A percentile compares a stretch with the other conserved stretches of the same genome.
These are phyloP conservation scores for Erythrophleum fordii DNA, from an alignment of 306 rosid genomes.

Conservation along the genomic window DNA sequence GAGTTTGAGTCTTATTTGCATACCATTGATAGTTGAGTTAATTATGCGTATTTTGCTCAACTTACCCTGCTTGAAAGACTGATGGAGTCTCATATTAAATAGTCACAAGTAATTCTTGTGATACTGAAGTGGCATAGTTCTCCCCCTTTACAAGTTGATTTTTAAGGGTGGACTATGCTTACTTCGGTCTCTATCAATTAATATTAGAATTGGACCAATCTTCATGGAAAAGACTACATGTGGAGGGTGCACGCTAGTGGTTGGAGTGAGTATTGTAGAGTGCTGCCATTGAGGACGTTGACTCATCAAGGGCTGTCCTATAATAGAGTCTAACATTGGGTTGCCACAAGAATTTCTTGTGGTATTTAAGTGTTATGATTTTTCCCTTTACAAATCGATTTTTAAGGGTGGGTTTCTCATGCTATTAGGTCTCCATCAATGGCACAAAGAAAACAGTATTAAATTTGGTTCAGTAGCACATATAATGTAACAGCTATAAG, in stretches of 20 bases:
- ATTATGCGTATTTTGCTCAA: constrained; percentile 17
- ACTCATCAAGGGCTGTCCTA: not conserved
- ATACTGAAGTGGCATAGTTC: not conserved
- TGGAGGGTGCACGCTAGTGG: not conserved
- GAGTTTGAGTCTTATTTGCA: not conserved
- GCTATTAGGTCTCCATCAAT: not conserved
- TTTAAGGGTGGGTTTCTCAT: not conserved
- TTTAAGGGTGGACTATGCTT: not conserved
- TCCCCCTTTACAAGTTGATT: not conserved
- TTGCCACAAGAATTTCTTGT: not conserved
- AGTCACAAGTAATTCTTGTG: no score
- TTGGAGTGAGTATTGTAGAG: not conserved
- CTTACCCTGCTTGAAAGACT: constrained; percentile 22
- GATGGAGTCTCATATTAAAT: not conserved
- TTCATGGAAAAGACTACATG: not conserved
- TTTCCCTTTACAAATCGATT: not conserved
- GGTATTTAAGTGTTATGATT: not conserved
- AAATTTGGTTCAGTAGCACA: not conserved
- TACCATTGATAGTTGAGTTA: constrained; percentile 15
- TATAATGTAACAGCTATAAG: not conserved
- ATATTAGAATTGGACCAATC: not conserved
- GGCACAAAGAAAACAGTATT: not conserved
- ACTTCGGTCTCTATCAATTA: not conserved
- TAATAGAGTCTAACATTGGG: not conserved
- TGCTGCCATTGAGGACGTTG: no score